Evolutionary conservation across 176 grass and related monocot genomes (phyloP), one percentile per base, ranked within the genome.

Genomic region (Areca catechu): DNA sequence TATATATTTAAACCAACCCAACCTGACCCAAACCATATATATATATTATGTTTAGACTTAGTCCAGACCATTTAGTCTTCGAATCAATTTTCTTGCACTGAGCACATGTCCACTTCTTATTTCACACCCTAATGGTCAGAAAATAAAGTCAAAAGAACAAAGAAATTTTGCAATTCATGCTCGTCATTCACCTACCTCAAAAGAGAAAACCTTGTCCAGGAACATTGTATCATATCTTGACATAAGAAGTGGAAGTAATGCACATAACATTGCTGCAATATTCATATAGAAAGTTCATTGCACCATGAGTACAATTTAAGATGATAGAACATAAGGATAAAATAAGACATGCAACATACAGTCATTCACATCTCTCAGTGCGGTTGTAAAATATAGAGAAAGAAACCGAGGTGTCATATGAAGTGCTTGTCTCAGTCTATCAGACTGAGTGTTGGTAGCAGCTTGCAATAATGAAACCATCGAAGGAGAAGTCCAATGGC

Each of bases 141-240:
- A 29, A 14, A 43, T 43, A 7, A 43, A 43, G 34, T 43, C 0
- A 43, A 12, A 43, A 43, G 1, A 43, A 12, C 9, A 43, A 43
- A 43, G 34, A 43, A 37, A 12, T 43, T 43, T 43, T 43, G 34
- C 34, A 43, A 43, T 43, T 43, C 9, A 12, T 43, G 34, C 34
- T 43, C 22, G 17, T 3, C 18, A 7, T 63, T 19, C 62, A 43
- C 21, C 16, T 81, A 97, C 92, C 92, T 97, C 79, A 17, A 91
- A 91, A 43, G 86, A 91, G 69, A 91, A 97, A 68, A 76, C 71
- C 70, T 97, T 91, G 61, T 97, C 83, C 64, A 86, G 92, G 70
- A 89, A 97, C 73, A 86, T 88, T 63, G 83, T 82, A 71, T 81
- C 80, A 70, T 91, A 91, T 71, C 86, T 89, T 67, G 86, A 90